These are phyloP conservation scores for Rhizopus microsporus DNA, from an alignment of 371 early-diverging fungal species.

Conservation along the genomic window DNA sequence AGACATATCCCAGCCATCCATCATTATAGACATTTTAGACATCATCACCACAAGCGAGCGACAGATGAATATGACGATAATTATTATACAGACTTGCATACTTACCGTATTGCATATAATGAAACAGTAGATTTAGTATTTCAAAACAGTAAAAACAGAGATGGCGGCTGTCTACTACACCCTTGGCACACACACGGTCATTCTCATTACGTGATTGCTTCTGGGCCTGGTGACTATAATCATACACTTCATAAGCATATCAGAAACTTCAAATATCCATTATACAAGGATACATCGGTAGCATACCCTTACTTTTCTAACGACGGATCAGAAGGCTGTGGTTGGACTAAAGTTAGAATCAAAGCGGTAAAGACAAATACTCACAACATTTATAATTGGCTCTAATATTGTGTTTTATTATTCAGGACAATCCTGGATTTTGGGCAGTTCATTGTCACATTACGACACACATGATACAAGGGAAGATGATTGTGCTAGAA, in stretches of 20 bases:
- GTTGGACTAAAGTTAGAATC: conserved; percentile 44
- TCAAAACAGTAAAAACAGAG: conserved; percentile 25
- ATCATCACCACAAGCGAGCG: not conserved
- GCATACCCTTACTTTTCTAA: conserved; percentile 37
- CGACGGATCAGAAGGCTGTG: conserved; percentile 28
- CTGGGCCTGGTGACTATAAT: conserved; percentile 38
- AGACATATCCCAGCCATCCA: conserved; percentile 4
- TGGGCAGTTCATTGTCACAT: conserved; percentile 57
- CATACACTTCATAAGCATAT: conserved; percentile 26
- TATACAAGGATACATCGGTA: conserved; percentile 33
- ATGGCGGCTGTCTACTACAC: conserved; percentile 36
- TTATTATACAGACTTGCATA: conserved; percentile 17
- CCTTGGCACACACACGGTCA: conserved; percentile 55
- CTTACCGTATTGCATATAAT: conserved; percentile 28
- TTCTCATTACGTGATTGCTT: conserved; percentile 42
- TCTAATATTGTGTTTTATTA: not conserved
- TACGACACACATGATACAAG: conserved; percentile 53
- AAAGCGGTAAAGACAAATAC: conserved; percentile 25
- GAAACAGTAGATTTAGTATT: conserved; percentile 44
- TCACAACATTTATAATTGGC: not conserved
- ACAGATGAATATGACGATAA: conserved; percentile 10
- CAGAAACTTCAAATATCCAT: conserved; percentile 32
- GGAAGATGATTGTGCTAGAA: conserved; percentile 44
- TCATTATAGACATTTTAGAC: not conserved
- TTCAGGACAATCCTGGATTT: conserved; percentile 49